Evolutionary conservation across 768 basidiomycete species (phyloP).

Genomic region (Plicaturopsis crispa): DNA sequence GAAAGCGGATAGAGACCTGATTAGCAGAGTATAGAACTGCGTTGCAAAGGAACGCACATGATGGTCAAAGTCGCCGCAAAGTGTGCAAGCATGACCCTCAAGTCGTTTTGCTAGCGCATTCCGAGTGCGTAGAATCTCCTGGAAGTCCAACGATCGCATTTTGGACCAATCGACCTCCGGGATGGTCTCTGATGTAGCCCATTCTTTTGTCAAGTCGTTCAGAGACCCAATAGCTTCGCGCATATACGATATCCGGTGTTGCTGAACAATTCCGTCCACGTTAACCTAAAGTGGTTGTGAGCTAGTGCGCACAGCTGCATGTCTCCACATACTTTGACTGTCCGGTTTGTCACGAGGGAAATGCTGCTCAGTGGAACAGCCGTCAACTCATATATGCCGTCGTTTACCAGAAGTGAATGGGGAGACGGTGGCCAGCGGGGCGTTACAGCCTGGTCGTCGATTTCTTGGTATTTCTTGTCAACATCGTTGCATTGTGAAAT

Average conservation of each 20-base stretch:
- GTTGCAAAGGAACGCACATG: slow-evolving; percentile 63
- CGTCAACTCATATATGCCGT: slow-evolving; percentile 59
- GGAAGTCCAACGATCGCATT: slow-evolving; percentile 83
- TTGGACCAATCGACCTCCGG: slow-evolving; percentile 84
- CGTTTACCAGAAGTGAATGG: slow-evolving; percentile 34
- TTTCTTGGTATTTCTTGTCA: slow-evolving; percentile 50
- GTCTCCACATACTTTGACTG: slow-evolving; percentile 53
- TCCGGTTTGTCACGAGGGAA: slow-evolving; percentile 59
- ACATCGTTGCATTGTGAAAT: not conserved
- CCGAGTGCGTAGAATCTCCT: slow-evolving; percentile 66
- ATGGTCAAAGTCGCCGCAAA: slow-evolving; percentile 61
- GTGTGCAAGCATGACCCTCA: slow-evolving; percentile 36
- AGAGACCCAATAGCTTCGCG: slow-evolving; percentile 47
- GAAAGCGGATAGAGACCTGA: too few species aligned
- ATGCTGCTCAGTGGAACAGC: slow-evolving; percentile 68
- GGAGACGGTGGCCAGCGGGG: slow-evolving; percentile 75
- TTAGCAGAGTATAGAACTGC: slow-evolving; percentile 3
- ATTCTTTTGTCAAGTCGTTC: slow-evolving; percentile 45
- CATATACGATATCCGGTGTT: slow-evolving; percentile 55
- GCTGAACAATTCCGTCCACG: slow-evolving; percentile 57
- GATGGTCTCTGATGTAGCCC: slow-evolving; percentile 36
- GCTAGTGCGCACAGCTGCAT: slow-evolving; percentile 3
- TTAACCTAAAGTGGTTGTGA: slow-evolving; percentile 46
- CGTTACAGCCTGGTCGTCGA: slow-evolving; percentile 46
- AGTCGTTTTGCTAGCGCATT: slow-evolving; percentile 40